These are phyloP conservation scores for Claviceps sp. DNA, from an alignment of 2,329 filamentous ascomycete genomes.

Conservation along the genomic window DNA sequence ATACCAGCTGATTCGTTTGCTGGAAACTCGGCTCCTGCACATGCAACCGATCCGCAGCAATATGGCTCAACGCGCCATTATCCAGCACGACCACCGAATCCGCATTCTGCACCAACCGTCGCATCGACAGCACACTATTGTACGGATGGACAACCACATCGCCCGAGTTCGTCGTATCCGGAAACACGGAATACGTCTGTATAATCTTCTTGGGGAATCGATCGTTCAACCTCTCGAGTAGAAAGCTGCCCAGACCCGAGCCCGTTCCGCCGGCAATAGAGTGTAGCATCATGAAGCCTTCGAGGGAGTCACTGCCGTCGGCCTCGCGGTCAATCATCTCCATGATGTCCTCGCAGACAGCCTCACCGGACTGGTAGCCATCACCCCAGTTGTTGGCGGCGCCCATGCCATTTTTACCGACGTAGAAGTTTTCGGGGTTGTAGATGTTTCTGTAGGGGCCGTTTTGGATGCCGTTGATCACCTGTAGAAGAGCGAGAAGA, in stretches of 20 bases:
- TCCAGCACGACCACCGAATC: slow-evolving; percentile 96
- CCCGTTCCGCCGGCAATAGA: slow-evolving; percentile 96
- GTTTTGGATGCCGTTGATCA: slow-evolving; percentile 84
- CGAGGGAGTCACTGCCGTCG: slow-evolving; percentile 91
- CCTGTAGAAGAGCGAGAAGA: slow-evolving; percentile 24
- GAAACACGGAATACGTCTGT: slow-evolving; percentile 97
- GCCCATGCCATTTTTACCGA: slow-evolving; percentile 84
- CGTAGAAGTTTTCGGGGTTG: slow-evolving; percentile 98
- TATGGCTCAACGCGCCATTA: slow-evolving; percentile 85
- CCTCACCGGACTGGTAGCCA: slow-evolving; percentile 85
- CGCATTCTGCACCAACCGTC: slow-evolving; percentile 84
- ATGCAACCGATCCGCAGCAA: slow-evolving; percentile 86
- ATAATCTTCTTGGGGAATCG: slow-evolving; percentile 98
- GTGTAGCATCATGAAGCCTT: slow-evolving; percentile 98
- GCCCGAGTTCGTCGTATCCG: slow-evolving; percentile 72
- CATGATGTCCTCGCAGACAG: slow-evolving; percentile 90
- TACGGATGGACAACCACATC: slow-evolving; percentile 98
- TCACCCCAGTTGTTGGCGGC: slow-evolving; percentile 98
- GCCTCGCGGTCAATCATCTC: slow-evolving; percentile 99
- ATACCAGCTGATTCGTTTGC: slow-evolving; percentile 88
- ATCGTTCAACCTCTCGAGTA: slow-evolving; percentile 92
- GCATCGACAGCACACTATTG: slow-evolving; percentile 88
- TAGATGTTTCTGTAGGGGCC: slow-evolving; percentile 97
- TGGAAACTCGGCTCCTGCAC: slow-evolving; percentile 93
- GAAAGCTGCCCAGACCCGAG: slow-evolving; percentile 87